Evolutionary conservation across 768 basidiomycete genomes (phyloP).

Genomic region (Termitomyces sp.): DNA sequence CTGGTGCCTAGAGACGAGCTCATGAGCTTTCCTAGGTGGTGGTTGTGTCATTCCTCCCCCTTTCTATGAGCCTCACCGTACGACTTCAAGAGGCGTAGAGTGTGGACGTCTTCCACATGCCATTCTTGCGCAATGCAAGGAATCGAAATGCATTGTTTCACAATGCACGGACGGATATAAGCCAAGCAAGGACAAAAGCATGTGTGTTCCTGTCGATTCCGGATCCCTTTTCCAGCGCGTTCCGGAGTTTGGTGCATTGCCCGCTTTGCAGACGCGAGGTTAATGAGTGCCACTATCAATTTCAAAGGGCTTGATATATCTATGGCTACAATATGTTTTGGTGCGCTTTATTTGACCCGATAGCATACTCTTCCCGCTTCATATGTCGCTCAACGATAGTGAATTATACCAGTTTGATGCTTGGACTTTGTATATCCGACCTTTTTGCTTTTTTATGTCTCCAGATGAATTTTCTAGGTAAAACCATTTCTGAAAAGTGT

Average conservation of each 20-base stretch:
- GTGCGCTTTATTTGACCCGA: not conserved
- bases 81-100: constrained; percentile 20
- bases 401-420: not conserved
- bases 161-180: not conserved
- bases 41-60: constrained; percentile 15
- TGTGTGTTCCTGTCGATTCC: not conserved
- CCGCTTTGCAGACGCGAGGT: not conserved
- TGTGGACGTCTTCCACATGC: constrained; percentile 12
- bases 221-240: not conserved
- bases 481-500: not conserved
- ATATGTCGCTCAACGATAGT: not conserved
- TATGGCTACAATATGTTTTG: not conserved
- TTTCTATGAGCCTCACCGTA: constrained; percentile 15
- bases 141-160: not conserved
- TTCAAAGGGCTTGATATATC: no score
- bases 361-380: not conserved
- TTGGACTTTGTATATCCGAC: not conserved
- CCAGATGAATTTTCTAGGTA: not conserved
- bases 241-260: not conserved
- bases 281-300: not conserved
- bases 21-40: constrained; percentile 11
- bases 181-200: not conserved
- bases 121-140: not conserved
- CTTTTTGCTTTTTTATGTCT: not conserved
- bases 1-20: not conserved